Evolutionary conservation across 1,139 yeast genomes (phyloP).

Genomic region (Suhomyces anneliseae): DNA sequence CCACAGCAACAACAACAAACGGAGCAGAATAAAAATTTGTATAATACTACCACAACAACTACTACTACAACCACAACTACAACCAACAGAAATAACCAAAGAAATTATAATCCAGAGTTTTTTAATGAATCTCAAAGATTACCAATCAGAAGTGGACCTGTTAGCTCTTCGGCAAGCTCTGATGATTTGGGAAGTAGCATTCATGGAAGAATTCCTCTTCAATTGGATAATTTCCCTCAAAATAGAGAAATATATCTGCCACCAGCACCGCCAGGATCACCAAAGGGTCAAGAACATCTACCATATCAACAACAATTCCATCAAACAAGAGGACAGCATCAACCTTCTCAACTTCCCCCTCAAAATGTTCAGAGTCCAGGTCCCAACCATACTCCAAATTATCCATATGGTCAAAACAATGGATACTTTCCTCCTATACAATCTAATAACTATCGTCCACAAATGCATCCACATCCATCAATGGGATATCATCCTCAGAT

Average conservation of each 20-base stretch:
- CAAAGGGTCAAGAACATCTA: conserved; percentile 3
- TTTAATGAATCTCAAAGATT: background rate
- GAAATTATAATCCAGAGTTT: background rate
- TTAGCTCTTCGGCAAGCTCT: conserved; percentile 1
- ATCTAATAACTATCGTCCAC: no score
- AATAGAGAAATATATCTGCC: background rate
- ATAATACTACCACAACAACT: conserved; percentile 11
- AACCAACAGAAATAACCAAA: conserved; percentile 3
- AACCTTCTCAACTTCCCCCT: no score
- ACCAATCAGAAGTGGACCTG: background rate
- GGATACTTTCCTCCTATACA: no score
- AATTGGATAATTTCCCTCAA: conserved; percentile 5
- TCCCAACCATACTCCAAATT: no score
- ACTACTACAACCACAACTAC: conserved; percentile 7
- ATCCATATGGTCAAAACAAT: no score
- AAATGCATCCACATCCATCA: no score
- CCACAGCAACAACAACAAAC: conserved; percentile 1
- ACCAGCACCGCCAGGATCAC: conserved; percentile 9
- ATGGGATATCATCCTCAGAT: background rate
- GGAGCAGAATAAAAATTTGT: conserved; percentile 4
- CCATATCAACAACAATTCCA: background rate
- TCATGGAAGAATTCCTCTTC: conserved; percentile 1
- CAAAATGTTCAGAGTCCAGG: no score
- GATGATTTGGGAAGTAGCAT: background rate
- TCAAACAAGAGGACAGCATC: no score